A percentile compares a stretch with the other conserved stretches of the same genome.
phyloP scores from a whole-genome alignment of 305 asterid species.

The Ajuga reptans region DNA sequence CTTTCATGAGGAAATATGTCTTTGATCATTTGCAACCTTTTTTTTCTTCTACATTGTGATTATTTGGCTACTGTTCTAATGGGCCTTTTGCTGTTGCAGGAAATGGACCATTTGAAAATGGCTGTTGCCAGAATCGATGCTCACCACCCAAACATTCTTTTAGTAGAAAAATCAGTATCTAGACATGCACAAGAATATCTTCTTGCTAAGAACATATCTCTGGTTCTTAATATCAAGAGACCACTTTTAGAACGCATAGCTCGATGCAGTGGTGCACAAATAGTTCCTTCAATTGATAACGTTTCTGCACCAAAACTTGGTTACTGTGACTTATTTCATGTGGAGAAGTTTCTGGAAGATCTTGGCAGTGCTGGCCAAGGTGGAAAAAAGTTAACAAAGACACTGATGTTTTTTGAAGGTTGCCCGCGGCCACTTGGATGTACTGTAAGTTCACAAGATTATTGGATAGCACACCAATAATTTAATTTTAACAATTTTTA shows the following conservation, averaged over 20 bases:
- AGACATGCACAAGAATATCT: conserved; percentile 86
- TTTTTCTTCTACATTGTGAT: conserved; percentile 5
- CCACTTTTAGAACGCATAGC: conserved; percentile 83
- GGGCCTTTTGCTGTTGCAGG: conserved; percentile 40
- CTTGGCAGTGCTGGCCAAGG: conserved; percentile 75
- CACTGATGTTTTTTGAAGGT: conserved; percentile 88
- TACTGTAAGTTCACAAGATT: conserved; percentile 50
- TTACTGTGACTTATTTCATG: conserved; percentile 69
- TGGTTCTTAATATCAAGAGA: conserved; percentile 78
- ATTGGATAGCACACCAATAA: conserved; percentile 6
- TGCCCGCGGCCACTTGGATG: conserved; percentile 87
- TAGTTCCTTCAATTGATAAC: conserved; percentile 67
- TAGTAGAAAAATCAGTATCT: conserved; percentile 85
- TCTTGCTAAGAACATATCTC: conserved; percentile 71
- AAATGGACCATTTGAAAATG: conserved; percentile 93
- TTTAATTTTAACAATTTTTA: not conserved
- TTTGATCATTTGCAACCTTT: not conserved
- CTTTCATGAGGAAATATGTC: conserved; percentile 14
- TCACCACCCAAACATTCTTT: conserved; percentile 71
- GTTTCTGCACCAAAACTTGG: conserved; percentile 69
- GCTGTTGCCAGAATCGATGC: conserved; percentile 84
- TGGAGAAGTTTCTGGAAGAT: conserved; percentile 68
- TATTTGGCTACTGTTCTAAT: conserved; percentile 12
- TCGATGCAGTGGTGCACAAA: conserved; percentile 81
- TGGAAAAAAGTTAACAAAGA: conserved; percentile 60